These are phyloP conservation scores for Colletotrichum agaves DNA, from an alignment of 2,329 filamentous ascomycete species.

Conservation along the genomic window DNA sequence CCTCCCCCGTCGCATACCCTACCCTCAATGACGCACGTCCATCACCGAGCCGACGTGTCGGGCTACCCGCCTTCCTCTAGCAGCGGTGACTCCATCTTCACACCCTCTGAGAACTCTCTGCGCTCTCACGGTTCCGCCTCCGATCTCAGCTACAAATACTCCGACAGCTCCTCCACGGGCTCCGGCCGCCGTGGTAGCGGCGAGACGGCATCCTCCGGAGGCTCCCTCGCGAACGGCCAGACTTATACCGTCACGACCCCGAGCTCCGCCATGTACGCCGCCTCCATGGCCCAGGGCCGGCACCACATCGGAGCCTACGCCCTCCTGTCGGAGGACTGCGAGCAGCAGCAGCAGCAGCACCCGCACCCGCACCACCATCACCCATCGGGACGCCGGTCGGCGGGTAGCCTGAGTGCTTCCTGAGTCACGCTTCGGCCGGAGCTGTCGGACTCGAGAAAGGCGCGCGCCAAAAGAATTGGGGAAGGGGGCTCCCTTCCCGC, in stretches of 20 bases:
- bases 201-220: constrained; percentile 8
- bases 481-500: neutral
- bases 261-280: constrained; percentile 25
- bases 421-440: constrained; percentile 8
- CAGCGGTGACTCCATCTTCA: constrained; percentile 35
- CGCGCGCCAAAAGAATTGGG: neutral
- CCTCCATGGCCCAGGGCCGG: constrained; percentile 16
- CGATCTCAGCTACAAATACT: constrained; percentile 38
- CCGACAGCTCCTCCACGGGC: constrained; percentile 11
- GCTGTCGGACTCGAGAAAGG: constrained; percentile 10
- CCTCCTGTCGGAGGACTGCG: constrained; percentile 23
- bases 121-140: constrained; percentile 30
- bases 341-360: neutral
- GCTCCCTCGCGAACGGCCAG: constrained; percentile 31
- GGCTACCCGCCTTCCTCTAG: constrained; percentile 32
- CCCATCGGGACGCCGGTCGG: constrained; percentile 2
- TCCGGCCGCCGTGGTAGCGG: constrained; percentile 27
- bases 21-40: constrained; percentile 30
- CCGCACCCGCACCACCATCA: constrained; percentile 18
- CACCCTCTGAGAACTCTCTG: constrained; percentile 31
- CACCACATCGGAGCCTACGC: constrained; percentile 13
- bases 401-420: constrained; percentile 14
- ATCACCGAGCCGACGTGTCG: constrained; percentile 15
- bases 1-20: constrained; percentile 23
- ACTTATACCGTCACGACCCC: constrained; percentile 33